A percentile compares a stretch with the other conserved stretches of the same genome.
Conservation (phyloP, 2,329 filamentous ascomycete species). For the Cordyceps javanica region DNA sequence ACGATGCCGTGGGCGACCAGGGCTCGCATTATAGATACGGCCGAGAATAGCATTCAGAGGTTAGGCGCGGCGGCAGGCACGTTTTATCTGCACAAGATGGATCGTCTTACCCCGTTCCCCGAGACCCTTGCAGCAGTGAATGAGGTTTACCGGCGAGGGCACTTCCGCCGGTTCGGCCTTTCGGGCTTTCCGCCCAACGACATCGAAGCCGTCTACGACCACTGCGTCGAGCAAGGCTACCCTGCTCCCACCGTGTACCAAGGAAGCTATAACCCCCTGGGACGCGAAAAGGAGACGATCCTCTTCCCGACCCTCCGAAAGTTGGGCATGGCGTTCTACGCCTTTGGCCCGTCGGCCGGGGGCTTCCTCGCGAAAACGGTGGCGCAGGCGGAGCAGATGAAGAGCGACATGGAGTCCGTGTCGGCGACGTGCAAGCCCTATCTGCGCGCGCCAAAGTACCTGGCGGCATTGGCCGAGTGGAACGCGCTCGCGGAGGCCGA, state of each 20-base stretch:
- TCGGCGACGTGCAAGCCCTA: conserved; percentile 15
- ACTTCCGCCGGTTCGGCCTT: conserved; percentile 14
- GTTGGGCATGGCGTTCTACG: conserved; percentile 16
- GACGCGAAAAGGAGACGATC: conserved; percentile 13
- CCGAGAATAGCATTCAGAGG: conserved; percentile 14
- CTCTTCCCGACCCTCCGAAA: conserved; percentile 13
- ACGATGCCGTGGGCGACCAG: conserved; percentile 13
- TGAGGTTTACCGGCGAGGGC: conserved; percentile 11
- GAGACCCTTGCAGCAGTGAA: conserved; percentile 16
- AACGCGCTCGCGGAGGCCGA: conserved; percentile 13
- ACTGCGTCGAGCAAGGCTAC: conserved; percentile 12
- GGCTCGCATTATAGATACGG: conserved; percentile 11
- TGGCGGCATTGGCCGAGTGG: conserved; percentile 12
- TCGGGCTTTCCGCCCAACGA: conserved; percentile 15
- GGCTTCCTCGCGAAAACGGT: conserved; percentile 16
- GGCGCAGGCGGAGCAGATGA: conserved; percentile 12
- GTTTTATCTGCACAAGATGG: conserved; percentile 16
- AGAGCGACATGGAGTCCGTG: background rate
- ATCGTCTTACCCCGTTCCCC: conserved; percentile 13
- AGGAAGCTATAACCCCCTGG: conserved; percentile 14
- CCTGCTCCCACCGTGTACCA: conserved; percentile 14
- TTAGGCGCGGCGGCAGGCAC: conserved; percentile 12
- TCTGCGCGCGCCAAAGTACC: conserved; percentile 9
- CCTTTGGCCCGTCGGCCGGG: conserved; percentile 15
- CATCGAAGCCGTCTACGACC: conserved; percentile 11